Conservation (phyloP, 1,139 yeast genomes). For the Arxiozyma slooffiae region DNA sequence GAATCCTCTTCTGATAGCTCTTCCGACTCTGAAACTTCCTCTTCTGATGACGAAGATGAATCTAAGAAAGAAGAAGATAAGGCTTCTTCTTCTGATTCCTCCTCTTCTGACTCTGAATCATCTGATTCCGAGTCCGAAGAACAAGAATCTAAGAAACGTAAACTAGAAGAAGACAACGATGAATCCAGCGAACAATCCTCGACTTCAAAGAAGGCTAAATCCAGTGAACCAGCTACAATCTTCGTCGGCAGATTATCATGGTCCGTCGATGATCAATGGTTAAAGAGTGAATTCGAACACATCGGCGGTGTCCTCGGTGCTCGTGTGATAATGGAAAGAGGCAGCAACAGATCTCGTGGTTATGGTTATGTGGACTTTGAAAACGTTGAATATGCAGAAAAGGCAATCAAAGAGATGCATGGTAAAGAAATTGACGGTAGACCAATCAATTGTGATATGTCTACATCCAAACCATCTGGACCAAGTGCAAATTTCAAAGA, state of each 20-base stretch:
- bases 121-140: conserved; percentile 20
- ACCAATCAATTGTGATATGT: conserved; percentile 86
- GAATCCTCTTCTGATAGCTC: conserved; percentile 15
- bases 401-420: conserved; percentile 78
- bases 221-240: conserved; percentile 66
- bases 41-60: conserved; percentile 26
- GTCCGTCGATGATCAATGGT: conserved; percentile 94
- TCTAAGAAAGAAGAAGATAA: conserved; percentile 26
- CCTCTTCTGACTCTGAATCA: conserved; percentile 16
- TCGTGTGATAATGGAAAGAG: conserved; percentile 89
- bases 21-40: conserved; percentile 15
- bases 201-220: conserved; percentile 37
- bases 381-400: conserved; percentile 64
- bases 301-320: conserved; percentile 77
- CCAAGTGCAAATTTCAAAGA: conserved; percentile 38
- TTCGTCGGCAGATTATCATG: conserved; percentile 97
- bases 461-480: conserved; percentile 68
- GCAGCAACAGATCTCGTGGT: conserved; percentile 90
- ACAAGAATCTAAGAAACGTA: conserved; percentile 33
- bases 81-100: not conserved
- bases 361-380: conserved; percentile 96
- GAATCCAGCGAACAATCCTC: conserved; percentile 13
- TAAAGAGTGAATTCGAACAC: conserved; percentile 73
- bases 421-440: conserved; percentile 96
- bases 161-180: conserved; percentile 27